Evolutionary conservation across 495 filamentous ascomycete species (phyloP), one percentile per base, ranked within the genome.

Genomic region (Annulohypoxylon moriforme): DNA sequence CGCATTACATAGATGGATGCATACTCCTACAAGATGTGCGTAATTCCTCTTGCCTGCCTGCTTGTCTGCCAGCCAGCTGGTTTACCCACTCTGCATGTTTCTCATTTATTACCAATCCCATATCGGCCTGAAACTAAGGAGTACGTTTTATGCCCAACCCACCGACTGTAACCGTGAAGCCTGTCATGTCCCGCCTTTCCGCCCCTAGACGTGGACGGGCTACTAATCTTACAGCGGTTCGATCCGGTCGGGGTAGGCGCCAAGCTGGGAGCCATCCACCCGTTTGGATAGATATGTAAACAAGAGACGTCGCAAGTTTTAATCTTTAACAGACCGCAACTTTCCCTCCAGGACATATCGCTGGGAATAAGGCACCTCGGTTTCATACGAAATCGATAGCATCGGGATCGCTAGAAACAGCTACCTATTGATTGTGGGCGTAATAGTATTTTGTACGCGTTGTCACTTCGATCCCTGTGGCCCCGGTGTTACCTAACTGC

Each of bases 141-240:
- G 46, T 62, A 25, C 50, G 25, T 42, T 72, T 64, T n/a, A n/a
- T 72, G 64, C 69, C 69, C 60, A 68, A 68, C 60, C 56, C 56
- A 31, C 64, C 52, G 59, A 60, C 34, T 72, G 34, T 50, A 64
- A 60, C 69, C 6, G 59, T 59, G 63, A 33, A 44, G 47, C 57
- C 59, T 60, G 20, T 52, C 9, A 7, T 46, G 24, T 60, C 29
- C 64, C 58, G 42, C 58, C 29, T n/a, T 52, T 60, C 64, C 64
- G 53, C 59, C 52, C 46, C 31, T 2, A 55, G 59, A 60, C 36
- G 55, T 52, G 52, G 60, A 64, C 64, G 64, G 64, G 69, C 58
- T 24, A 10, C 33, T 71, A 67, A 71, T 57, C 49, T 11, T 57
- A 56, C 20, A 42, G 52, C 58, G 62, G 52, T 44, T 63, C 42